A percentile compares a stretch with the other conserved stretches of the same genome.
Conservation (phyloP, 805 yeast genomes). For the Kluyveromyces nonfermentans region DNA sequence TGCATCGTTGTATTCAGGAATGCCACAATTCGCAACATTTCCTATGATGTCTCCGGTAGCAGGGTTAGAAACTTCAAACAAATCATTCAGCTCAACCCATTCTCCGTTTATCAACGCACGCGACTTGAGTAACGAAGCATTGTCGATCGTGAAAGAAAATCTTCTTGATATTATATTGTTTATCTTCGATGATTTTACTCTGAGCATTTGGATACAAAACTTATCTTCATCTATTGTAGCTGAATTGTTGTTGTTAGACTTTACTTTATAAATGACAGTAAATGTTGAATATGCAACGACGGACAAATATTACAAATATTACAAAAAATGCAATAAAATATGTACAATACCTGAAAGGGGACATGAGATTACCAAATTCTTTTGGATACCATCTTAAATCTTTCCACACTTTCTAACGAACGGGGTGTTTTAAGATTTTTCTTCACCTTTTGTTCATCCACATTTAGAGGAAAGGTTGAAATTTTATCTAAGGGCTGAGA, state of each 20-base stretch:
- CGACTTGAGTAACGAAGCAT: constrained; percentile 37
- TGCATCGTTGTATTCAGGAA: constrained; percentile 41
- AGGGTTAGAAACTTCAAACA: constrained; percentile 56
- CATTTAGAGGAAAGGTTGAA: constrained; percentile 18
- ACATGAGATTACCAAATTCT: constrained; percentile 45
- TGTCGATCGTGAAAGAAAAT: constrained; percentile 25
- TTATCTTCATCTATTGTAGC: too few species aligned
- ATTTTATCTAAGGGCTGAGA: neutral
- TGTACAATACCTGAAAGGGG: neutral
- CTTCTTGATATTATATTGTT: neutral
- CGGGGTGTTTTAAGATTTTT: constrained; percentile 24
- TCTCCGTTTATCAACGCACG: constrained; percentile 54
- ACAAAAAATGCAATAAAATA: too few species aligned
- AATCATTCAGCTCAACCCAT: constrained; percentile 41
- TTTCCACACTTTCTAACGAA: constrained; percentile 41
- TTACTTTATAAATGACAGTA: too few species aligned
- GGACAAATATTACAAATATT: neutral
- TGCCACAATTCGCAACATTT: constrained; percentile 41
- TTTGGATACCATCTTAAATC: constrained; percentile 72
- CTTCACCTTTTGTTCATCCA: constrained; percentile 18
- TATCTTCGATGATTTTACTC: neutral
- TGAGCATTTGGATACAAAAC: neutral
- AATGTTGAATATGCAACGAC: neutral
- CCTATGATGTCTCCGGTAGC: constrained; percentile 45
- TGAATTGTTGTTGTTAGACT: too few species aligned